These are phyloP conservation scores for Melanomma pulvis-pyrius DNA, from an alignment of 495 filamentous ascomycete genomes.

Conservation along the genomic window DNA sequence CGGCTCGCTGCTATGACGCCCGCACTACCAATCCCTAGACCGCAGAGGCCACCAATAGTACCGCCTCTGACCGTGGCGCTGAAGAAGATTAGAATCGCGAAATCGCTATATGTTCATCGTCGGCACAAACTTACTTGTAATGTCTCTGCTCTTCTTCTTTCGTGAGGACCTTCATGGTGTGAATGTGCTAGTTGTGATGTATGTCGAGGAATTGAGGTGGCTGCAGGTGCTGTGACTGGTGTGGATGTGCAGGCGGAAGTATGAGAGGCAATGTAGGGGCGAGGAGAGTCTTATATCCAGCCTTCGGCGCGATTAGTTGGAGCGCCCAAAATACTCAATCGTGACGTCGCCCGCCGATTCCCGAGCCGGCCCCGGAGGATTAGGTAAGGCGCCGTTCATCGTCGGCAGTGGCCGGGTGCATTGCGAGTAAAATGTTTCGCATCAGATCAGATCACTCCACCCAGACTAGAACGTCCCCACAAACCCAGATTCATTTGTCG, in stretches of 20 bases:
- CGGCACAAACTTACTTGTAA: slow-evolving; percentile 56
- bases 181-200: background rate
- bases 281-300: slow-evolving; percentile 1
- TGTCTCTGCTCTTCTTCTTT: slow-evolving; percentile 82
- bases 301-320: background rate
- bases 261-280: background rate
- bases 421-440: background rate
- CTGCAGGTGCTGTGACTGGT: background rate
- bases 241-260: background rate
- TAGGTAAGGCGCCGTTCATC: background rate
- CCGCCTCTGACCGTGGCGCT: slow-evolving; percentile 80
- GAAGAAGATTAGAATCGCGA: slow-evolving; percentile 49
- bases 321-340: slow-evolving; percentile 7
- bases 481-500: background rate
- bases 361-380: slow-evolving; percentile 12
- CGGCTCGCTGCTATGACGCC: slow-evolving; percentile 64
- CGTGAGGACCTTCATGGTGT: slow-evolving; percentile 87
- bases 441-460: background rate
- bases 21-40: slow-evolving; percentile 61
- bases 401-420: slow-evolving; percentile 7
- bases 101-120: background rate
- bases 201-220: background rate
- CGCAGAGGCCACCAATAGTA: slow-evolving; percentile 65
- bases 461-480: background rate
- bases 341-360: slow-evolving; percentile 26